These are phyloP conservation scores for Phyllachora maydis DNA, from an alignment of 2,329 filamentous ascomycete genomes.

Conservation along the genomic window DNA sequence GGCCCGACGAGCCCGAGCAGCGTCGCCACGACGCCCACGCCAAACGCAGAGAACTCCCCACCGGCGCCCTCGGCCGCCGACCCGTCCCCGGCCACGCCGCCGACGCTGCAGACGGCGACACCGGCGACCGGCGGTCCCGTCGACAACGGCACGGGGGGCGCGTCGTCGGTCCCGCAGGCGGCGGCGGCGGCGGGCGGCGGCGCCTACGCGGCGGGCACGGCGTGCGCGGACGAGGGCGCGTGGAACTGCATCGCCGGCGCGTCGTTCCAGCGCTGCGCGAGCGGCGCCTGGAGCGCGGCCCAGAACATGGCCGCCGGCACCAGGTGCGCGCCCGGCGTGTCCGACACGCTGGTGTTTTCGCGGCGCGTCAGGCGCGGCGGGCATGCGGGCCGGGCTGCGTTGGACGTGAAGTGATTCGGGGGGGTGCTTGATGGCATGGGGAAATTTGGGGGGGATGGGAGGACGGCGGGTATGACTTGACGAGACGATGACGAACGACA, in stretches of 20 bases:
- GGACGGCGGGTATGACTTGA: too few relatives aligned
- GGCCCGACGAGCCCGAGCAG: too few relatives aligned
- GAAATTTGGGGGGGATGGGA: too few relatives aligned
- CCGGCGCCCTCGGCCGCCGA: conserved; percentile 6
- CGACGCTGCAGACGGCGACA: too few relatives aligned
- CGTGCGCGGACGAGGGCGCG: conserved; percentile 23
- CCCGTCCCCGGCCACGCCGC: conserved; percentile 6
- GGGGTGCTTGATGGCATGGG: too few relatives aligned
- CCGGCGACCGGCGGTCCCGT: conserved; percentile 2
- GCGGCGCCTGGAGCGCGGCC: conserved; percentile 20
- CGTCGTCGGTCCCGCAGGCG: conserved; percentile 7
- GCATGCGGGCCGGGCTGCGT: too few relatives aligned
- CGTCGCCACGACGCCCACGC: too few relatives aligned
- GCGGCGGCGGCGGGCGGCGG: conserved; percentile 8
- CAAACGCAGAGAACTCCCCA: too few relatives aligned
- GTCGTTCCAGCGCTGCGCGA: conserved; percentile 30
- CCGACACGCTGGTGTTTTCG: conserved; percentile 18
- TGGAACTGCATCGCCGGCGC: conserved; percentile 27
- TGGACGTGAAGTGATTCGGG: too few relatives aligned
- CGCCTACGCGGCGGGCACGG: conserved; percentile 16
- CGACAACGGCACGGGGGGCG: conserved; percentile 3
- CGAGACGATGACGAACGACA: too few relatives aligned
- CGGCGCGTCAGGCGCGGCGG: not conserved
- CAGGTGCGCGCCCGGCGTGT: conserved; percentile 17
- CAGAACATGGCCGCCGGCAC: conserved; percentile 23